Conservation (phyloP, 2,329 filamentous ascomycete genomes). For the Curvularia hawaiiensis region DNA sequence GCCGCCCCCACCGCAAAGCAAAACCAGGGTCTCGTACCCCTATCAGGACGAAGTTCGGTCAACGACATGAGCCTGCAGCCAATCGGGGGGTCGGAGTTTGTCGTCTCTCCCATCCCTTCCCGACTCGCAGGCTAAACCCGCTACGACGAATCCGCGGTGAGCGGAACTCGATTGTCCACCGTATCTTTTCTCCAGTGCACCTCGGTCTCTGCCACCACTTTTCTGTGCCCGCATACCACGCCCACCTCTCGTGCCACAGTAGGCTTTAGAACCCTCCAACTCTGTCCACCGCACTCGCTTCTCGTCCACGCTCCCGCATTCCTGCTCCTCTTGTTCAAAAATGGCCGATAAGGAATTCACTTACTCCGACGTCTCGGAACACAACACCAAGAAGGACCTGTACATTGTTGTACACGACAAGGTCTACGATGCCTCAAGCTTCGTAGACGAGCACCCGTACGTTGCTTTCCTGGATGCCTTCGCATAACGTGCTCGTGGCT, state of each 20-base stretch:
- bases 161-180: slow-evolving; percentile 19
- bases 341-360: slow-evolving; percentile 49
- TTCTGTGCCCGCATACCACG: slow-evolving; percentile 1
- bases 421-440: slow-evolving; percentile 87
- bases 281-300: background rate
- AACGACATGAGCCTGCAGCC: slow-evolving; percentile 17
- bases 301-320: background rate
- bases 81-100: slow-evolving; percentile 25
- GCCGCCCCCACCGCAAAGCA: slow-evolving; percentile 9
- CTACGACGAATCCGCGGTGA: slow-evolving; percentile 11
- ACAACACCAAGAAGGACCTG: slow-evolving; percentile 79
- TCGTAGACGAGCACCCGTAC: slow-evolving; percentile 96
- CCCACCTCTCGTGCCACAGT: background rate
- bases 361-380: slow-evolving; percentile 49
- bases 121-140: slow-evolving; percentile 10
- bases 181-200: slow-evolving; percentile 8
- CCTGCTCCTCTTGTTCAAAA: slow-evolving; percentile 19
- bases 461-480: slow-evolving; percentile 40
- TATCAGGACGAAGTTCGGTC: slow-evolving; percentile 12
- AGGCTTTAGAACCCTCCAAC: background rate
- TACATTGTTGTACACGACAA: slow-evolving; percentile 94
- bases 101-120: slow-evolving; percentile 9
- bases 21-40: slow-evolving; percentile 22
- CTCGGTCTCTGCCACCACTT: slow-evolving; percentile 2
- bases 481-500: background rate